A percentile compares a stretch with the other conserved stretches of the same genome.
Conservation (phyloP, 352 stramenopile species). For the Peronosclerospora sorghi region DNA sequence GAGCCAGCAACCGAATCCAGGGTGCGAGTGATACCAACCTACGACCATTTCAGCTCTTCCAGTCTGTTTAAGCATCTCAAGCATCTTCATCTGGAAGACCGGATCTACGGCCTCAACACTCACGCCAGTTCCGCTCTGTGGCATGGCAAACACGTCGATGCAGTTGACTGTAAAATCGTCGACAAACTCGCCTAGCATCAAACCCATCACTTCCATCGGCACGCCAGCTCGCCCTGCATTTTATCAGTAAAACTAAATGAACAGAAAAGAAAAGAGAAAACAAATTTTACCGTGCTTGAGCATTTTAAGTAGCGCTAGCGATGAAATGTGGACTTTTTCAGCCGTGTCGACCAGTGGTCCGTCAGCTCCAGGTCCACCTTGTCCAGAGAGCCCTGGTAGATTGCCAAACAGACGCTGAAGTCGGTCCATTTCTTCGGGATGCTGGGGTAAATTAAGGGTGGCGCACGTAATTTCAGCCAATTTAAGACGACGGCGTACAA, state of each 20-base stretch:
- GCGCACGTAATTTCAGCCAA: slow-evolving; percentile 1
- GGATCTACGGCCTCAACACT: slow-evolving; percentile 98
- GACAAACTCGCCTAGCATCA: slow-evolving; percentile 99
- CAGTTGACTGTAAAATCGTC: slow-evolving; percentile 99
- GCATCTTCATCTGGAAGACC: slow-evolving; percentile 99
- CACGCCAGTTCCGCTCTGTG: slow-evolving; percentile 92
- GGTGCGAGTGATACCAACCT: slow-evolving; percentile 99
- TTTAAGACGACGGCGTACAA: no score
- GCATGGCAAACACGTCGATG: slow-evolving; percentile 99
- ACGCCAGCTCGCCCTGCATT: slow-evolving; percentile 88
- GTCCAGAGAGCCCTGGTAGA: slow-evolving; percentile 58
- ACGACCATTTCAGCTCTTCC: slow-evolving; percentile 91
- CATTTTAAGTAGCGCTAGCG: slow-evolving; percentile 99
- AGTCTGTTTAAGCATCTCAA: slow-evolving; percentile 99
- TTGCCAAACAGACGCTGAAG: slow-evolving; percentile 82
- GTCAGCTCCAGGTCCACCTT: slow-evolving; percentile 70
- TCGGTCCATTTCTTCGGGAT: slow-evolving; percentile 46
- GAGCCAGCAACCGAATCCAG: slow-evolving; percentile 99
- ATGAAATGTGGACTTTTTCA: slow-evolving; percentile 99
- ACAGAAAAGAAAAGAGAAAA: neutral
- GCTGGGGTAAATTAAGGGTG: neutral
- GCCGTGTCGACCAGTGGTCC: slow-evolving; percentile 92
- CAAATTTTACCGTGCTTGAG: slow-evolving; percentile 91
- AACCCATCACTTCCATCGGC: slow-evolving; percentile 99
- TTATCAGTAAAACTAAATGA: neutral